Evolutionary conservation across 208 protist species (phyloP).

Genomic region (Trichomonas vaginalis): DNA sequence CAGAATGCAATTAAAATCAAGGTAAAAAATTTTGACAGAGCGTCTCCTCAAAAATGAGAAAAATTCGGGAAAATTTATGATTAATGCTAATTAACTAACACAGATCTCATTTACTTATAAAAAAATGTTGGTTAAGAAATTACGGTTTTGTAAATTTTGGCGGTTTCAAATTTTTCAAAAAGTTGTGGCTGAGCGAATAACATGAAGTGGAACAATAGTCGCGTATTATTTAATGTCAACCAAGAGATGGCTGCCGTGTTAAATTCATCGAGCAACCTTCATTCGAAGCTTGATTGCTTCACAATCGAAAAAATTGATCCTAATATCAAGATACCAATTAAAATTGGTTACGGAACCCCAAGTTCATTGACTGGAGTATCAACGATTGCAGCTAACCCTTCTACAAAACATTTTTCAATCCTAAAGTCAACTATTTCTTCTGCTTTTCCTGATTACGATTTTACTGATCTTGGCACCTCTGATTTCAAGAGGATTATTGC

Average conservation of each 20-base stretch:
- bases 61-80: no score
- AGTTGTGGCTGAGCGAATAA: not conserved
- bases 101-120: no score
- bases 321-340: not conserved
- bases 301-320: not conserved
- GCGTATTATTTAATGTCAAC: not conserved
- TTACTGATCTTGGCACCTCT: not conserved
- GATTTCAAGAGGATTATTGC: not conserved
- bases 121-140: not conserved
- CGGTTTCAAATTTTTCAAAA: no score
- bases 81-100: no score
- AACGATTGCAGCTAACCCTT: not conserved
- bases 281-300: not conserved
- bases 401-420: not conserved
- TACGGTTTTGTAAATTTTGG: not conserved
- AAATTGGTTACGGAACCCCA: not conserved
- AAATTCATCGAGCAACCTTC: not conserved
- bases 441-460: slow-evolving; percentile 12
- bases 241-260: not conserved
- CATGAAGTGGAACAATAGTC: not conserved
- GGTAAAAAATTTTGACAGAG: no score
- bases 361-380: not conserved
- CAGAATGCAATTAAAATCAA: no score
- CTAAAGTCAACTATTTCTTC: not conserved
- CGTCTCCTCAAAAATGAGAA: no score